Conservation (phyloP, 306 rosid species). For the peach (Prunus persica) region Prunus_persica_NCBIv2 NC_034014.1:25910501-25911000, state of each 20-base stretch:
- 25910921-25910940: slow-evolving; percentile 10
- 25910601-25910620: background rate
- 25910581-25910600: background rate
- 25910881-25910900: slow-evolving; percentile 24
- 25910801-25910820: slow-evolving; percentile 13
- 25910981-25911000: background rate
- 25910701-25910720: slow-evolving; percentile 41
- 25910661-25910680: background rate
- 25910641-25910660: background rate
- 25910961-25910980: background rate
- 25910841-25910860: slow-evolving; percentile 12
- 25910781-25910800: slow-evolving; percentile 10
- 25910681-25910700: slow-evolving; percentile 28
- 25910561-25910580: background rate
- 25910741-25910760: slow-evolving; percentile 35
- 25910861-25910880: slow-evolving; percentile 15
- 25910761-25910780: slow-evolving; percentile 30
- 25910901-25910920: slow-evolving; percentile 20
- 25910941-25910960: background rate
- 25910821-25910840: background rate
- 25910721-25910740: slow-evolving; percentile 23
- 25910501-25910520: background rate
- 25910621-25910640: background rate
- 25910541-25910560: background rate
- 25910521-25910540: background rate